Percentiles rank a stretch among this genome's conserved stretches.
These are phyloP conservation scores for Gracilaria gracilis DNA, from an alignment of 23 red algal genomes.

Conservation along the genomic window DNA sequence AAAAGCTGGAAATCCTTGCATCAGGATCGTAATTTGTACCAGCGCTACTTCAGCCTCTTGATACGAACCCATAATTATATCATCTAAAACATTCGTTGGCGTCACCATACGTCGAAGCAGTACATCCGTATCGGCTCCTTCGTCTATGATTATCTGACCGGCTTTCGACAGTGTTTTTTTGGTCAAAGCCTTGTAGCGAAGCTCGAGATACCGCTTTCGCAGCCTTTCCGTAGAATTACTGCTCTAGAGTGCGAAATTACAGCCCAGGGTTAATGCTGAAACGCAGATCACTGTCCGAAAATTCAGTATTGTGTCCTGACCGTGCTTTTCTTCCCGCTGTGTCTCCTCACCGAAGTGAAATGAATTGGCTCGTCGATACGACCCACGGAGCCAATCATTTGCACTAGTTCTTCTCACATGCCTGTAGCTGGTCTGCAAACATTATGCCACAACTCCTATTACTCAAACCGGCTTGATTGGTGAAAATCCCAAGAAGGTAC, in stretches of 20 bases:
- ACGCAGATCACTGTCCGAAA: slow-evolving; percentile 75
- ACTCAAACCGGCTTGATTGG: slow-evolving; percentile 76
- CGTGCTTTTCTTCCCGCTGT: slow-evolving; percentile 65
- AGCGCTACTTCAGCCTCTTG: slow-evolving; percentile 11
- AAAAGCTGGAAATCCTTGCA: slow-evolving; percentile 74
- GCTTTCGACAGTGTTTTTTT: neutral
- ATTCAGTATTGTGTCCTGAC: slow-evolving; percentile 31
- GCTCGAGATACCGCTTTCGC: slow-evolving; percentile 35
- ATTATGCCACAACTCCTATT: slow-evolving; percentile 23
- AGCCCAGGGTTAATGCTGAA: slow-evolving; percentile 74
- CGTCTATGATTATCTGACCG: neutral
- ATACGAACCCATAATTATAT: slow-evolving; percentile 16
- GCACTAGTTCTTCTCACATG: slow-evolving; percentile 67
- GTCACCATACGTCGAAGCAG: slow-evolving; percentile 34
- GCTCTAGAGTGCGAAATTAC: slow-evolving; percentile 69
- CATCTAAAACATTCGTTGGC: slow-evolving; percentile 43
- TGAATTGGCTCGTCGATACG: slow-evolving; percentile 41
- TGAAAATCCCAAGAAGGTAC: slow-evolving; percentile 71
- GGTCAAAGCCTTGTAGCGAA: slow-evolving; percentile 63
- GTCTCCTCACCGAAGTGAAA: slow-evolving; percentile 79
- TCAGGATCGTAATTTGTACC: slow-evolving; percentile 71
- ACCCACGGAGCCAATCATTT: slow-evolving; percentile 11
- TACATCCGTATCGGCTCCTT: slow-evolving; percentile 23
- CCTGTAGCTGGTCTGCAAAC: slow-evolving; percentile 71
- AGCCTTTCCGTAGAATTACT: slow-evolving; percentile 54